A percentile compares a stretch with the other conserved stretches of the same genome.
Evolutionary conservation across 1,284 basidiomycete genomes (phyloP).

Genomic region (Ganoderma leucocontextum): DNA sequence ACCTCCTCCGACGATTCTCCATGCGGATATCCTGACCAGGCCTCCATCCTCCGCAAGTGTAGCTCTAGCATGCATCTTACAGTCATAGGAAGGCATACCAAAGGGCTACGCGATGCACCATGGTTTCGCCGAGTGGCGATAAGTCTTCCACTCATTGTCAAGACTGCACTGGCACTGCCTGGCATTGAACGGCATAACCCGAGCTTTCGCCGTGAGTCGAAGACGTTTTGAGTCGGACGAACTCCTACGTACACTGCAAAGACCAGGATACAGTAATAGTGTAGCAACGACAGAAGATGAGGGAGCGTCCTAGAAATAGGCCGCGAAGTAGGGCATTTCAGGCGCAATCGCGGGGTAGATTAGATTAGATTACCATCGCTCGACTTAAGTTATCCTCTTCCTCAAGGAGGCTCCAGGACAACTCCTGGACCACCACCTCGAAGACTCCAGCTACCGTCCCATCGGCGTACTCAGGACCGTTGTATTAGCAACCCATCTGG

Average conservation of each 20-base stretch:
- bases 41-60: background rate
- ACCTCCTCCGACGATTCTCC: slow-evolving; percentile 28
- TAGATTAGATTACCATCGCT: background rate
- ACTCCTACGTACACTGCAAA: background rate
- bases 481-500: background rate
- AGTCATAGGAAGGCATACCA: background rate
- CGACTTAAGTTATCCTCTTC: background rate
- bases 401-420: background rate
- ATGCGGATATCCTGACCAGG: slow-evolving; percentile 14
- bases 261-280: background rate
- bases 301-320: background rate
- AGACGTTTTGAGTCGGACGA: background rate
- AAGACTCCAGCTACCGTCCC: background rate
- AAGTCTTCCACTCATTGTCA: slow-evolving; percentile 7
- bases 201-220: slow-evolving; percentile 25
- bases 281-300: background rate
- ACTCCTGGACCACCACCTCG: background rate
- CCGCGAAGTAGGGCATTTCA: background rate
- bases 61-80: background rate
- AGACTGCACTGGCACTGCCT: slow-evolving; percentile 12
- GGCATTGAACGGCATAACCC: slow-evolving; percentile 23
- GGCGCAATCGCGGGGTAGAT: background rate
- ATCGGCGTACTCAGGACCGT: background rate
- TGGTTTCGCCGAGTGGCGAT: slow-evolving; percentile 26
- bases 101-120: slow-evolving; percentile 15